Evolutionary conservation across 1,284 basidiomycete genomes (phyloP).

Genomic region (Rhodotorula sp.): DNA sequence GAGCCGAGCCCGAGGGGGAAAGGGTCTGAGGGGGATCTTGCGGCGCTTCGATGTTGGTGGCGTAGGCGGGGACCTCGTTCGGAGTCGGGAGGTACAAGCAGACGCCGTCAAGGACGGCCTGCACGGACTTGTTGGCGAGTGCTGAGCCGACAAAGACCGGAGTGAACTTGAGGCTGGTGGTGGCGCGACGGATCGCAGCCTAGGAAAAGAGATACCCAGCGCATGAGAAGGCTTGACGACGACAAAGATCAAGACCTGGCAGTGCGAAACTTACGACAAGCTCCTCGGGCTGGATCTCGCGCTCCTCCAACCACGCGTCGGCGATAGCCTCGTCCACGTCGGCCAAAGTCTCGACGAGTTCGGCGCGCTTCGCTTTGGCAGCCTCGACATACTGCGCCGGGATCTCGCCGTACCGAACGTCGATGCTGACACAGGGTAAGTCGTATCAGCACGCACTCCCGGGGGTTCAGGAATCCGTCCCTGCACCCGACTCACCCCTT

Average conservation of each 20-base stretch:
- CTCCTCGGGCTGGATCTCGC: conserved; percentile 68
- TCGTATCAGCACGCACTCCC: neutral
- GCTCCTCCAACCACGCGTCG: conserved; percentile 87
- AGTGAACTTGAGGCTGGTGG: conserved; percentile 83
- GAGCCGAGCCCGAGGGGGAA: conserved; percentile 75
- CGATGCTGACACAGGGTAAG: conserved; percentile 56
- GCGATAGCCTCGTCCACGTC: conserved; percentile 95
- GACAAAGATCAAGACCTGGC: too few relatives aligned
- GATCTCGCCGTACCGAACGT: conserved; percentile 84
- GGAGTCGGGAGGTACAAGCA: conserved; percentile 95
- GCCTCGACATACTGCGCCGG: conserved; percentile 71
- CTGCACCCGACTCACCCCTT: conserved; percentile 68
- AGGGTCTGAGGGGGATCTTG: conserved; percentile 62
- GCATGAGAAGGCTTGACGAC: too few relatives aligned
- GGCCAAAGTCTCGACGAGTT: conserved; percentile 91
- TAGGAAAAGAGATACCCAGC: neutral
- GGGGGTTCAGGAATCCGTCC: too few relatives aligned
- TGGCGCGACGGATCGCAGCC: conserved; percentile 82
- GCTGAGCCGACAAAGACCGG: conserved; percentile 98
- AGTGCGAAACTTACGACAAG: conserved; percentile 56
- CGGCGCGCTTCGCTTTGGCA: conserved; percentile 77
- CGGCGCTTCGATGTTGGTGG: conserved; percentile 57
- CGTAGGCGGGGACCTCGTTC: conserved; percentile 72
- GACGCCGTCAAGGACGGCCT: conserved; percentile 90
- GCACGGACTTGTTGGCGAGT: conserved; percentile 96